Evolutionary conservation across 805 yeast species (phyloP), one percentile per base, ranked within the genome.

Genomic region (Nakazawaea ernobii): DNA sequence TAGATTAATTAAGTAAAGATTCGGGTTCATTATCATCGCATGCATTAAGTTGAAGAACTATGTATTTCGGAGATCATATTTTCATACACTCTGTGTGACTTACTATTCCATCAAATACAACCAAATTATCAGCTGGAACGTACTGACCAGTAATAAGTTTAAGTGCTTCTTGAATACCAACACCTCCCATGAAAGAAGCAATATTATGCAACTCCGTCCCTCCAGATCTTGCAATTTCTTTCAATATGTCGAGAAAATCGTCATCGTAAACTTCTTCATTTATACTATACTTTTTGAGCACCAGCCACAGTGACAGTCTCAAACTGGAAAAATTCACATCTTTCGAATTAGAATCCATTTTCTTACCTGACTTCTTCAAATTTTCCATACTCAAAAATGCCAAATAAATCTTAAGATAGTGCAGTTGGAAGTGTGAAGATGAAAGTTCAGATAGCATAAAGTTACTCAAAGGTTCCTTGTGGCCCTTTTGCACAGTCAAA

Each of bases 121-220:
- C 68, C 8, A 82, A 65, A 55, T 88, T 86, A 53, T 83, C 82
- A 38, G 89, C 56, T 1, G 97, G 95, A 5, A 84, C 71, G 55
- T 88, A 90, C 62, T 92, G 98, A 33, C 77, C 75, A 2, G 96
- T 88, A 24, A 86, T 55, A 3, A 77, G 51, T 65, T 94, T 92
- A 44, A 88, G 70, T 4, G 78, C 80, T 60, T 92, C 99, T 59
- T 92, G 97, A 3, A 89, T 83, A 0, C 80, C 90, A 10, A 91
- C 68, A 0, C 97, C 98, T 1, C 97, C 98, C 53, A 87, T 68
- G 3, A 88, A 63, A 4, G 96, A 73, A 17, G 84, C 67, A 13
- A 79, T 71, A 55, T 84, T 84, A 51, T 79, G 82, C 11, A 79
- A 43, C 52, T 77, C 80, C 0, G 55, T 49, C 3, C 77, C 77